Conservation (phyloP, 495 filamentous ascomycete genomes). For the Aspergillus sclerotiicarbonarius region DNA sequence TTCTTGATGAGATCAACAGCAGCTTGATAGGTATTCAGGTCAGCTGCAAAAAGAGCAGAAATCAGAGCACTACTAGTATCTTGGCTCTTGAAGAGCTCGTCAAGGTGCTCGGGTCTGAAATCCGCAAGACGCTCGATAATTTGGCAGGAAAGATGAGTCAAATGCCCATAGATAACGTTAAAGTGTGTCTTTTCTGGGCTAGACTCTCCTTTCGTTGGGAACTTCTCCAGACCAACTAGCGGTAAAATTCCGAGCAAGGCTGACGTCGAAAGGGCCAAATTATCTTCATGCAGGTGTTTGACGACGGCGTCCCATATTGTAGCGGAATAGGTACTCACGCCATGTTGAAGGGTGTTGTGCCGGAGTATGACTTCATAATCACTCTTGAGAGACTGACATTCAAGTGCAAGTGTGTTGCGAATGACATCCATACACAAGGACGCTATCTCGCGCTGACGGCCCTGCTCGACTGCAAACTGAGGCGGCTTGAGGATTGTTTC, state of each 20-base stretch:
- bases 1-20: constrained; percentile 77
- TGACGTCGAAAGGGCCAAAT: constrained; percentile 62
- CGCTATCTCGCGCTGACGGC: constrained; percentile 34
- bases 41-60: constrained; percentile 65
- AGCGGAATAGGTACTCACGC: constrained; percentile 61
- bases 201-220: constrained; percentile 52
- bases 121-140: constrained; percentile 75
- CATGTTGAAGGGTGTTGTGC: constrained; percentile 60
- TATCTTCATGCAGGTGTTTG: constrained; percentile 60
- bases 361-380: constrained; percentile 66
- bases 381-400: constrained; percentile 68
- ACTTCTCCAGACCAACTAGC: constrained; percentile 70
- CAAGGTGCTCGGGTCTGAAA: constrained; percentile 63
- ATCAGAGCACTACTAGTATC: constrained; percentile 65
- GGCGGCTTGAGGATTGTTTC: constrained; percentile 41
- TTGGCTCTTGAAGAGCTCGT: constrained; percentile 59
- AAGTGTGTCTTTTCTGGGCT: constrained; percentile 61
- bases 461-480: constrained; percentile 38
- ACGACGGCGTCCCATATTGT: constrained; percentile 76
- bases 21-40: constrained; percentile 68
- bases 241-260: constrained; percentile 68
- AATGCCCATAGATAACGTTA: constrained; percentile 68
- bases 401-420: constrained; percentile 66
- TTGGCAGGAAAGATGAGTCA: constrained; percentile 65
- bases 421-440: constrained; percentile 60